Evolutionary conservation across 2,329 filamentous ascomycete genomes (phyloP), one percentile per base, ranked within the genome.

Genomic region (Alternaria atra): DNA sequence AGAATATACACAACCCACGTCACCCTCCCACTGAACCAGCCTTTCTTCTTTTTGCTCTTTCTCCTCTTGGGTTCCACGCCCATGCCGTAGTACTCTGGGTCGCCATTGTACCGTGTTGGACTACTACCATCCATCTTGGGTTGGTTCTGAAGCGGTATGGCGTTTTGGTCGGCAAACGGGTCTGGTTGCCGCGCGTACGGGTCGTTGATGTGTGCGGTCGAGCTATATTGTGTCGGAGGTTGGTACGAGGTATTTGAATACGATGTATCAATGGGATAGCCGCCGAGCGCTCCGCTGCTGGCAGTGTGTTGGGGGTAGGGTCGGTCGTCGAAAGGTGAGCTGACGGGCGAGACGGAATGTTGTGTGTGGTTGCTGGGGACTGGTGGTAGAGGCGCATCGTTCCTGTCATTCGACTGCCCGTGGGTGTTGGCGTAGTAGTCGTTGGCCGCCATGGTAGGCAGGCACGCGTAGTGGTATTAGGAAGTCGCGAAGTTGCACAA

Each of bases 1-100:
- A 98, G 86, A 43, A 89, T 80, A 77, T 94, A 98, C 34, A 93
- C 91, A 6, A 97, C 88, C 85, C 91, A 95, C 0, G 95, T 91
- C 42, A 89, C 82, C 71, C 83, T 84, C 58, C 85, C 86, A 48
- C 77, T 82, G 65, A 88, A 87, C 75, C 84, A 86, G 10, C 85
- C 83, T 58, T 83, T 81, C 75, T 82, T 83, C 71, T 78, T 79
- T 64, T 71, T 70, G 30, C 61, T 68, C 60, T 65, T 63, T 59
- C 30, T 57, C 20, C 57, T 32, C 37, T 23, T 39, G 4, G 60
- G 60, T 20, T 66, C 63, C 25, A 69, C 63, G 15, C 67, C 62
- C 30, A 64, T 64, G 2, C 63, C 61, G 34, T 77, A 76, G 52
- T 78, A 76, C 59, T 83, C 81, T 23, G 73, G 79, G 71, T 74